Evolutionary conservation across 2,329 filamentous ascomycete genomes (phyloP), one percentile per base, ranked within the genome.

Genomic region (Exophiala sp.): DNA sequence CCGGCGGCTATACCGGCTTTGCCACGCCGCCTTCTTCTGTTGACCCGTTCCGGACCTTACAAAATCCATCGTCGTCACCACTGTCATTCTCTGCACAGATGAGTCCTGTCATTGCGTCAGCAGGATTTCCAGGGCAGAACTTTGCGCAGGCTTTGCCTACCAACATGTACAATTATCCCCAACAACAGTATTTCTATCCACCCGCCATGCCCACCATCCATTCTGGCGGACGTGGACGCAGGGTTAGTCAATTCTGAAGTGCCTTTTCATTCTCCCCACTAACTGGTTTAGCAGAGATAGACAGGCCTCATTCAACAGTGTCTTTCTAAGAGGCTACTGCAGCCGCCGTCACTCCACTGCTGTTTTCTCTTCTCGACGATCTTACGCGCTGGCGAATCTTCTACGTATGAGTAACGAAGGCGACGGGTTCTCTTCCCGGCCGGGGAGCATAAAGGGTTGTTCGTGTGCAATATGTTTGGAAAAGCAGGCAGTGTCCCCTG

Each of bases 101-200:
- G 57, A 68, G 62, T 50, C 66, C 69, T 9, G 74, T 79, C 69
- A 65, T 78, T 48, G 68, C 69, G 40, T 63, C 63, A 39, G 51
- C 42, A 13, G 65, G 62, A 29, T 76, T 73, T 48, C 67, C 67
- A 6, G 66, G 67, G 23, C 68, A 70, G 48, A 69, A 70, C 49
- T 75, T 69, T 58, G 71, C 67, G 55, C 72, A 72, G 30, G 66
- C 70, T 43, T 65, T 73, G 62, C 65, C 53, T 23, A 50, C 64
- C 40, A 68, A 70, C 60, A 68, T 74, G 67, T 78, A 78, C 63
- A 73, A 73, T 48, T 79, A 79, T 62, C 71, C 73, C 57, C 70
- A 73, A 60, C 61, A 61, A 35, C 53, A 53, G 32, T 60, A 53
- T 40, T 58, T 50, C 45, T 70, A 66, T 46, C 68, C 70, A 47